A percentile compares a stretch with the other conserved stretches of the same genome.
Conservation (phyloP, 1,284 basidiomycete species). For the Erythrobasidium hasegawianum region DNA sequence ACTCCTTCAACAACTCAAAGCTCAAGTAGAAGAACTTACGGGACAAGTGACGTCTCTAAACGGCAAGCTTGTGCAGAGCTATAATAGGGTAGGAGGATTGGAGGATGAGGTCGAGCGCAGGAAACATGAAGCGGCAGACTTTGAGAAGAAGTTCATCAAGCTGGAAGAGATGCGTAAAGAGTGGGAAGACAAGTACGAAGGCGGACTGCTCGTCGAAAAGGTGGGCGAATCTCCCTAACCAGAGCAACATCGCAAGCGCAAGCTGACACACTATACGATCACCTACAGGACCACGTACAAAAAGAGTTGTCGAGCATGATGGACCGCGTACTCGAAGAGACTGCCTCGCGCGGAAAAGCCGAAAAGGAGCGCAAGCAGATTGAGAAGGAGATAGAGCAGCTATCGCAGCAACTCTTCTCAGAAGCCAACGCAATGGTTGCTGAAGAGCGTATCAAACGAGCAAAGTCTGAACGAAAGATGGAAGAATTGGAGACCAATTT, state of each 20-base stretch:
- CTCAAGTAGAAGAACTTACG: slow-evolving; percentile 77
- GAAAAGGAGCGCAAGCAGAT: slow-evolving; percentile 75
- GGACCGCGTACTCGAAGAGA: slow-evolving; percentile 90
- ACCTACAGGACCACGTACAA: slow-evolving; percentile 71
- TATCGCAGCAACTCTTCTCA: slow-evolving; percentile 65
- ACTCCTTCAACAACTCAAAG: slow-evolving; percentile 28
- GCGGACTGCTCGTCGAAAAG: slow-evolving; percentile 81
- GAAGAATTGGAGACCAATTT: slow-evolving; percentile 63
- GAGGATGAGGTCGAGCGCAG: slow-evolving; percentile 80
- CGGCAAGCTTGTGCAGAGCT: slow-evolving; percentile 82
- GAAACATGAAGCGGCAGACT: slow-evolving; percentile 61
- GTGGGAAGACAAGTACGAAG: slow-evolving; percentile 53
- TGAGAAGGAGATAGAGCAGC: slow-evolving; percentile 74
- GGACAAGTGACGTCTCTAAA: slow-evolving; percentile 88
- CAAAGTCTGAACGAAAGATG: slow-evolving; percentile 76
- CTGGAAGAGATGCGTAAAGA: slow-evolving; percentile 56
- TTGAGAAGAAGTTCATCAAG: slow-evolving; percentile 70
- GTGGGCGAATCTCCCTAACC: slow-evolving; percentile 23
- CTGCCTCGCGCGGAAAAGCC: slow-evolving; percentile 81
- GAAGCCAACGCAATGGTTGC: slow-evolving; percentile 61
- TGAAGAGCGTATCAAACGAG: slow-evolving; percentile 70
- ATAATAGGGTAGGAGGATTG: slow-evolving; percentile 85
- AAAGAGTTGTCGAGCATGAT: slow-evolving; percentile 88
- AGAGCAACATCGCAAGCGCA: too few relatives aligned
- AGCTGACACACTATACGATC: neutral